Evolutionary conservation across 2,329 filamentous ascomycete species (phyloP).

Genomic region (Blumeria hordei): DNA sequence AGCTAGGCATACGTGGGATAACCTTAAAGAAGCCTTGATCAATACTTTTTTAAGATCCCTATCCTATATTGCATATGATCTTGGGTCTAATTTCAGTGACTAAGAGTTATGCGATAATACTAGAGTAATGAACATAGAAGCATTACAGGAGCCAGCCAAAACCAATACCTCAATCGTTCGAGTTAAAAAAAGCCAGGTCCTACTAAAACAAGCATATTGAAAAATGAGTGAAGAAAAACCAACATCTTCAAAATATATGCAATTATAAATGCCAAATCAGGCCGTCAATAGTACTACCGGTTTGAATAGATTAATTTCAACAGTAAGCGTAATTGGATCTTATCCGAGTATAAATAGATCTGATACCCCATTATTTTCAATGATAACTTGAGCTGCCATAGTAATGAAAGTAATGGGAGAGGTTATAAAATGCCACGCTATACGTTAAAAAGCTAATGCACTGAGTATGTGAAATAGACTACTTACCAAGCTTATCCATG

Average conservation of each 20-base stretch:
- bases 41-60: neutral
- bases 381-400: neutral
- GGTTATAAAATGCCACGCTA: neutral
- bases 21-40: neutral
- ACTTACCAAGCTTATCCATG: neutral
- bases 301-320: neutral
- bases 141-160: neutral
- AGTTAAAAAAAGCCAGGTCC: neutral
- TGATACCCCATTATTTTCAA: neutral
- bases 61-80: neutral
- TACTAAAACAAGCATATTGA: neutral
- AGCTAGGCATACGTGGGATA: neutral
- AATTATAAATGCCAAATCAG: neutral
- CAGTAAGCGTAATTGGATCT: neutral
- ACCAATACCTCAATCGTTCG: neutral
- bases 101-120: neutral
- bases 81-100: neutral
- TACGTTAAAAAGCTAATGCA: neutral
- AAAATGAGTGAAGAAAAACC: neutral
- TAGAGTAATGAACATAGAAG: neutral
- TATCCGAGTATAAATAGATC: neutral
- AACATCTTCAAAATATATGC: neutral
- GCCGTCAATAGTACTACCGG: neutral
- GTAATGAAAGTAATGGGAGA: neutral
- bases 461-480: neutral